These are phyloP conservation scores for Eutypella sp. DNA, from an alignment of 2,329 filamentous ascomycete genomes.

Conservation along the genomic window DNA sequence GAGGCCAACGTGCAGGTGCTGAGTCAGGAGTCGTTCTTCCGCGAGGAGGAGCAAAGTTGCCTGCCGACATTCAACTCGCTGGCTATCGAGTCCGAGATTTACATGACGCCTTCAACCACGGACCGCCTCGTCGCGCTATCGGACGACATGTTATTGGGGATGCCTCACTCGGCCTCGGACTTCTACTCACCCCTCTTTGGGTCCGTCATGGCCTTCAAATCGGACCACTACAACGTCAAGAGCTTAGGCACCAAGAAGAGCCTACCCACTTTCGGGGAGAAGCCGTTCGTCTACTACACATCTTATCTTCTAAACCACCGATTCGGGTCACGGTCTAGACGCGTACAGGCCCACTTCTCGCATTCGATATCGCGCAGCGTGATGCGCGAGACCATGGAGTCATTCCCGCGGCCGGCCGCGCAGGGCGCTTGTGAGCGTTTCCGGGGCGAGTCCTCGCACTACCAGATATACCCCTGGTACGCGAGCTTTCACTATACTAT, in stretches of 20 bases:
- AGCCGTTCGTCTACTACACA: conserved; percentile 39
- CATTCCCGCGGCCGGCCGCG: conserved; percentile 35
- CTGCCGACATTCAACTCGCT: conserved; percentile 40
- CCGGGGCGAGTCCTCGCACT: conserved; percentile 33
- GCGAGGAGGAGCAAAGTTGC: conserved; percentile 30
- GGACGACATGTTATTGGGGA: conserved; percentile 39
- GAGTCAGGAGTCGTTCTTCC: conserved; percentile 38
- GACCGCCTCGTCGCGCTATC: conserved; percentile 38
- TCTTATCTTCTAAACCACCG: conserved; percentile 39
- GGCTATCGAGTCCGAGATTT: conserved; percentile 38
- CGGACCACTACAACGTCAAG: conserved; percentile 34
- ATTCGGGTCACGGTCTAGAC: conserved; percentile 38
- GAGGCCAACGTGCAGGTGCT: conserved; percentile 30
- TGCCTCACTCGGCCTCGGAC: conserved; percentile 36
- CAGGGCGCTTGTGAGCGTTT: conserved; percentile 36
- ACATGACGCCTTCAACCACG: conserved; percentile 35
- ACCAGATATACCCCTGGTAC: conserved; percentile 40
- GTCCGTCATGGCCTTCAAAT: conserved; percentile 36
- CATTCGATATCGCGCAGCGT: conserved; percentile 36
- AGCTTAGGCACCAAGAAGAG: conserved; percentile 21
- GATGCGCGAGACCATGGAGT: conserved; percentile 33
- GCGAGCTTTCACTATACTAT: conserved; percentile 38
- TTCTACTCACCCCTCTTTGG: conserved; percentile 40
- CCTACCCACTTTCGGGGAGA: conserved; percentile 37
- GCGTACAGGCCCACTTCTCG: conserved; percentile 37